Conservation (phyloP, 108 stramenopile genomes). For the Fragilaria crotonensis region DNA sequence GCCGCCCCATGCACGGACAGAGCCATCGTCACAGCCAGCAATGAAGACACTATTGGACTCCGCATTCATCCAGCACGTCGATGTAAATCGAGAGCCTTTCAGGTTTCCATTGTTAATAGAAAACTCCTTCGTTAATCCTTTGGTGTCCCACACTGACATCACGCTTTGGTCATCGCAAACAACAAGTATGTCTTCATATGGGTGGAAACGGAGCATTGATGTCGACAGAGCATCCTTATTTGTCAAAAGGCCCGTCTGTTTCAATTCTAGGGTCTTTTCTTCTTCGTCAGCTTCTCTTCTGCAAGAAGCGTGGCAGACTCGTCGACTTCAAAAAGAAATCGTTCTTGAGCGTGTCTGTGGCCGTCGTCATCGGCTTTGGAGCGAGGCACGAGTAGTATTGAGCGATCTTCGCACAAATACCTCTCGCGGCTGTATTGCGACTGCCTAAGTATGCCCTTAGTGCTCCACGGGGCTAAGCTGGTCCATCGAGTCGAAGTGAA, state of each 20-base stretch:
- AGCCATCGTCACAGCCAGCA: slow-evolving; percentile 89
- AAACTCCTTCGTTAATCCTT: slow-evolving; percentile 30
- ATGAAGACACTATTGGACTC: slow-evolving; percentile 66
- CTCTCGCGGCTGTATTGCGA: slow-evolving; percentile 54
- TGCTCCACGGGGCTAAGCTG: slow-evolving; percentile 70
- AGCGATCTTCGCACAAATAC: slow-evolving; percentile 5
- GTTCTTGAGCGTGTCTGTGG: neutral
- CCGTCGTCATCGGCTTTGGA: slow-evolving; percentile 12
- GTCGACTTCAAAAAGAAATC: slow-evolving; percentile 20
- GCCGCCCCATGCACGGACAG: slow-evolving; percentile 81
- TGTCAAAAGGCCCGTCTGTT: slow-evolving; percentile 57
- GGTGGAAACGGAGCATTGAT: slow-evolving; percentile 83
- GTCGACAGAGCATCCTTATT: slow-evolving; percentile 61
- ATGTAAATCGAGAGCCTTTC: slow-evolving; percentile 71
- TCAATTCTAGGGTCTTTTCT: slow-evolving; percentile 57
- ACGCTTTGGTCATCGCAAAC: slow-evolving; percentile 68
- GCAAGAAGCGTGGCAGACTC: slow-evolving; percentile 23
- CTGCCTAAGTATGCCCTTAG: slow-evolving; percentile 51
- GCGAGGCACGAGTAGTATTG: slow-evolving; percentile 1
- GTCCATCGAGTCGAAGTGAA: slow-evolving; percentile 33
- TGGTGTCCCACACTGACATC: slow-evolving; percentile 80
- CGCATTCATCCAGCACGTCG: slow-evolving; percentile 91
- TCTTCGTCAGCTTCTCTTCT: slow-evolving; percentile 35
- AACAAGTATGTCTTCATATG: slow-evolving; percentile 85
- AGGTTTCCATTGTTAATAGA: slow-evolving; percentile 58